Evolutionary conservation across 768 basidiomycete genomes (phyloP), one percentile per base, ranked within the genome.

Genomic region (Lentinus tigrinus): DNA sequence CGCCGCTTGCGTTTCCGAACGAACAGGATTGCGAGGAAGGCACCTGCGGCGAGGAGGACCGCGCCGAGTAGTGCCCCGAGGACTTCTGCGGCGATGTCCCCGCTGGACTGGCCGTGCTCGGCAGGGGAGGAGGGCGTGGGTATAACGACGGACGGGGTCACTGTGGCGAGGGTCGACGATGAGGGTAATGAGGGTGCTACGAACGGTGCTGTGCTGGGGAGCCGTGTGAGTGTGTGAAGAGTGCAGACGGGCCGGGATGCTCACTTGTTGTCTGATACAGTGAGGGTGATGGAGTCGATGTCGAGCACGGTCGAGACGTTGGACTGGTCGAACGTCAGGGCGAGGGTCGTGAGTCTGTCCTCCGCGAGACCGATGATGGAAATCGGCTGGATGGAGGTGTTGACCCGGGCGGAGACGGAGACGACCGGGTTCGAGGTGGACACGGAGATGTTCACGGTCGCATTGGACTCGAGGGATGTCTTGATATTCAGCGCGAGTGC

Each of bases 41-140:
- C 39, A 4, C n/a, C 56, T 4, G 24, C 52, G 17, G 52, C 42
- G 27, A 62, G 13, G 36, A 65, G 34, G 3, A 44, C 26, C 1
- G 56, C 55, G 0, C 65, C 65, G 21, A 65, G 40, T 4, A 65
- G n/a, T 0, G 62, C 54, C 4, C 65, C 65, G 19, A 65, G 55
- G 36, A 60, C 60, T 34, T 65, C 65, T 2, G 65, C 65, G 5
- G 58, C 60, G n/a, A 63, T 57, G 34, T 58, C 65, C 3, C 59
- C 62, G 54, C 47, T 52, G 17, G 56, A 61, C 28, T 62, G 61
- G 31, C 54, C 39, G 13, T 43, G 46, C 51, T 38, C 10, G 23
- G 23, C 23, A 23, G 26, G n/a, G 19, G 26, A 40, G 23, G 44
- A 43, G 4, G 52, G 47, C 13, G 19, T 52, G 57, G 57, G 57